These are phyloP conservation scores for Austroboletus niveus DNA, from an alignment of 1,284 basidiomycete species.

Conservation along the genomic window DNA sequence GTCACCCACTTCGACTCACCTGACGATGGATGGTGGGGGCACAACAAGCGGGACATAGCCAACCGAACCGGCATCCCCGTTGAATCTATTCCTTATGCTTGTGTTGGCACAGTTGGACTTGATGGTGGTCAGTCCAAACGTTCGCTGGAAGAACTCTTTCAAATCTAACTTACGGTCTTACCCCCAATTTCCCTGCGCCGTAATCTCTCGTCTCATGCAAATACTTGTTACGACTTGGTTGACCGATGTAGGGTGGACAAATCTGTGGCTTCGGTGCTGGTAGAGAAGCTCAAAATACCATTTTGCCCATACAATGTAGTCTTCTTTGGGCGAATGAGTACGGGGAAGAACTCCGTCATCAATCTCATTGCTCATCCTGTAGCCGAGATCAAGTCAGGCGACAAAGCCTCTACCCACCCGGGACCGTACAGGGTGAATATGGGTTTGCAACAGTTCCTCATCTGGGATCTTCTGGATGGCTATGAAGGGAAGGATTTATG, in stretches of 20 bases:
- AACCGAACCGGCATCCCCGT: background rate
- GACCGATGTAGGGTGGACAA: background rate
- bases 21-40: slow-evolving; percentile 5
- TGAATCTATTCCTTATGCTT: background rate
- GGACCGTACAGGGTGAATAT: background rate
- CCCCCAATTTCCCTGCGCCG: background rate
- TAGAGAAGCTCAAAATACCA: background rate
- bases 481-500: background rate
- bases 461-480: slow-evolving; percentile 30
- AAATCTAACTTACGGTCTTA: background rate
- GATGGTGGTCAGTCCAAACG: background rate
- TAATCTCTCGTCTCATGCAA: background rate
- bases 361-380: slow-evolving; percentile 5
- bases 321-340: background rate
- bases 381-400: too few relatives aligned
- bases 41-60: background rate
- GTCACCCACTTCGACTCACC: slow-evolving; percentile 19
- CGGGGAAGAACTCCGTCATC: background rate
- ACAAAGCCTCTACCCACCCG: too few relatives aligned
- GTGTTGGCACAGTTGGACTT: background rate
- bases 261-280: background rate
- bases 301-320: background rate
- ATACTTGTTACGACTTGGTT: background rate
- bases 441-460: background rate
- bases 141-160: background rate